These are phyloP conservation scores for Isatis lusitanica DNA, from an alignment of 441 rosid species.

Conservation along the genomic window DNA sequence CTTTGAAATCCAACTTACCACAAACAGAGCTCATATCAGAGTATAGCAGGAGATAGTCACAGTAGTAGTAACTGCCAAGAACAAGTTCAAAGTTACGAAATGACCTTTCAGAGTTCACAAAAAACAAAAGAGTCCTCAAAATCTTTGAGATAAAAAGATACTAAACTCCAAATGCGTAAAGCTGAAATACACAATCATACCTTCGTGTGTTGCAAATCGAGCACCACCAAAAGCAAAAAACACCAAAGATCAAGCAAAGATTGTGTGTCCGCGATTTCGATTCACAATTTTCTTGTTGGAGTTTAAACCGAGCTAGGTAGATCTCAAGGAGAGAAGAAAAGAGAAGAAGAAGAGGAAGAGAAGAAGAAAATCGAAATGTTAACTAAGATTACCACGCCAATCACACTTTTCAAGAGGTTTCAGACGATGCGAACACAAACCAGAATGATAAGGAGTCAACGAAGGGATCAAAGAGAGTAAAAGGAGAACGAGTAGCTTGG, in stretches of 20 bases:
- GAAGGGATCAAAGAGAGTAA: slow-evolving; percentile 51
- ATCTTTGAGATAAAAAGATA: background rate
- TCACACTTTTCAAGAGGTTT: slow-evolving; percentile 83
- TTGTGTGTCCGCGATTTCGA: background rate
- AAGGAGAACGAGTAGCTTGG: slow-evolving; percentile 29
- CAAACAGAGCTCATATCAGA: slow-evolving; percentile 41
- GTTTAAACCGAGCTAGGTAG: background rate
- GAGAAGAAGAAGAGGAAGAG: background rate
- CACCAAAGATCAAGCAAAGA: background rate
- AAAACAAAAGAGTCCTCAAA: background rate
- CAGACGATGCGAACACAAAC: slow-evolving; percentile 68
- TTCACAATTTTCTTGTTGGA: background rate
- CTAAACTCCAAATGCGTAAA: background rate
- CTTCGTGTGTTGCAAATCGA: slow-evolving; percentile 18
- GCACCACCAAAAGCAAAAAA: background rate
- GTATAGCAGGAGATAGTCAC: background rate
- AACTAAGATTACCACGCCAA: slow-evolving; percentile 96
- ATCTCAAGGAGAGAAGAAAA: background rate
- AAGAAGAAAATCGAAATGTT: slow-evolving; percentile 34
- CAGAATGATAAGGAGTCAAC: slow-evolving; percentile 53
- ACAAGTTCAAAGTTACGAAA: slow-evolving; percentile 7
- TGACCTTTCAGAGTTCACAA: background rate
- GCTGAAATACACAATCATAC: background rate
- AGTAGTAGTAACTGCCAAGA: slow-evolving; percentile 32
- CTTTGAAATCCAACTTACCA: slow-evolving; percentile 30